Evolutionary conservation across 768 basidiomycete genomes (phyloP).

Genomic region (Pseudohyphozyma bogoriensis): DNA sequence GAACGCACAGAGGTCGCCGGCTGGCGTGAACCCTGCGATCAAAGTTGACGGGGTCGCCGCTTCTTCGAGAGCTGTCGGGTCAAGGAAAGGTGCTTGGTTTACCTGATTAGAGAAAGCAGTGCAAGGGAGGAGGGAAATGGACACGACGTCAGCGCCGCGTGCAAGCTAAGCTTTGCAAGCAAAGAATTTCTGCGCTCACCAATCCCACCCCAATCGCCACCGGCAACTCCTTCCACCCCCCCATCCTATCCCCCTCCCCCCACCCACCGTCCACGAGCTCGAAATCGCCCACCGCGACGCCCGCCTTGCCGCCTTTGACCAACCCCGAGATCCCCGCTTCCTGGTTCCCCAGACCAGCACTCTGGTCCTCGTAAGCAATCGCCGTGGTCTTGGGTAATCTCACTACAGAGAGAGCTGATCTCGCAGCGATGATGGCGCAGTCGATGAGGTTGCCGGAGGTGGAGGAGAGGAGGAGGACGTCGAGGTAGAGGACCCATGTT

Average conservation of each 20-base stretch:
- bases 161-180: neutral
- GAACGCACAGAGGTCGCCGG: slow-evolving; percentile 49
- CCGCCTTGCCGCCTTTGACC: slow-evolving; percentile 48
- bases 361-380: slow-evolving; percentile 55
- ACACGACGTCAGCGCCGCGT: too few species aligned
- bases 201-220: slow-evolving; percentile 67
- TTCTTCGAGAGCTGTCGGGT: slow-evolving; percentile 64
- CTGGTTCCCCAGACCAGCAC: slow-evolving; percentile 31
- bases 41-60: slow-evolving; percentile 54
- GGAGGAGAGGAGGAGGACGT: slow-evolving; percentile 58
- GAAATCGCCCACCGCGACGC: slow-evolving; percentile 55
- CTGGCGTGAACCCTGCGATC: slow-evolving; percentile 41
- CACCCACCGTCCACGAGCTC: slow-evolving; percentile 70
- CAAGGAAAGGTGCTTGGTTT: slow-evolving; percentile 56
- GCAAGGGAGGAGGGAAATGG: too few species aligned
- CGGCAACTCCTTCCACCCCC: slow-evolving; percentile 59
- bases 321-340: slow-evolving; percentile 49
- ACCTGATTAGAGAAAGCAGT: too few species aligned
- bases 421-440: slow-evolving; percentile 65
- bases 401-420: slow-evolving; percentile 70
- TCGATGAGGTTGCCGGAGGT: slow-evolving; percentile 44
- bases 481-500: slow-evolving; percentile 65
- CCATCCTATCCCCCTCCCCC: slow-evolving; percentile 66
- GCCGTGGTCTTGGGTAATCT: slow-evolving; percentile 63
- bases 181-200: slow-evolving; percentile 42